Base-by-base conservation (phyloP, 2,329 filamentous ascomycete genomes). In the Monilinia laxa region DNA sequence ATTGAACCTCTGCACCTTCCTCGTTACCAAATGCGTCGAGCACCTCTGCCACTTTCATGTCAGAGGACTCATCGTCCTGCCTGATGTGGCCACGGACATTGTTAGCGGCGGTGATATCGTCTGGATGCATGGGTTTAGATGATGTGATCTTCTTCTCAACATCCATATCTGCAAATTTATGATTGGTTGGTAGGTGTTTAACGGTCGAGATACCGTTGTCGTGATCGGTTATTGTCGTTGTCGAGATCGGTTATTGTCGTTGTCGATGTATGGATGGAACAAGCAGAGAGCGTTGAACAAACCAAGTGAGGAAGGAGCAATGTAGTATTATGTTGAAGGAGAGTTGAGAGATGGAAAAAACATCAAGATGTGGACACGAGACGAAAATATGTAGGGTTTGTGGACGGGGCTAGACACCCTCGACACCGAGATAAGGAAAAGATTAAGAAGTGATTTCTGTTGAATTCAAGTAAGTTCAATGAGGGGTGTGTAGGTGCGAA, bases 1-100 rank as follows among this genome's bases (percentile, higher is more conserved):
- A 69, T 64, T 69, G 52, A 49, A 69, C 64, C 54, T 69, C 68
- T 49, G 67, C 64, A n/a, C 68, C 68, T 47, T 69, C 68, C 42
- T 69, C 68, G 51, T 69, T 69, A 40, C 68, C 68, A 59, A 62
- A 69, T 7, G 67, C 66, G 56, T 69, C 68, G 6, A 69, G 53
- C 2, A 68, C 64, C 25, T 68, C 63, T 31, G 63, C 67, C 18
- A 67, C 68, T 49, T 69, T 69, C 57, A 69, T 58, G 12, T 69
- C 68, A 4, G 68, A 35, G 18, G 67, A 65, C 54, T 69, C 64
- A 56, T 64, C 64, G 18, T 68, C 64, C 31, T 28, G 16, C 28
- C 42, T 51, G 38, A 40, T 51, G 18, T 65, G 47, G 28, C 63
- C 54, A 5, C 47, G 57, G n/a, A 31, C 40, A 56, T 55, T 57